phyloP scores from a whole-genome alignment of 192 early-diverging fungal genomes.

The Mortierella antarctica region DNA sequence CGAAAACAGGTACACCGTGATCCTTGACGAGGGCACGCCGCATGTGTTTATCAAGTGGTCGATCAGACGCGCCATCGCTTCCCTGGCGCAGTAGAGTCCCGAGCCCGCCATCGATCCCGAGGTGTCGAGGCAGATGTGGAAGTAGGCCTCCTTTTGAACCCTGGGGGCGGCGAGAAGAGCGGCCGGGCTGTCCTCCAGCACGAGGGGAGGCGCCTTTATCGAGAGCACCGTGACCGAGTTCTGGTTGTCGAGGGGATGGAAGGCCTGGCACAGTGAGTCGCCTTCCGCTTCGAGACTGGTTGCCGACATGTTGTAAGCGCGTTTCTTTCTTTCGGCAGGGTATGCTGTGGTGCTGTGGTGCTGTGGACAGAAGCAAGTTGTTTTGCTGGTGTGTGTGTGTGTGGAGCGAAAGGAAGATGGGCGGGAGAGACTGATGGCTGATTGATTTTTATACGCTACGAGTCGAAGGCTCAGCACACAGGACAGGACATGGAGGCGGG shows the following conservation, averaged over 20 bases:
- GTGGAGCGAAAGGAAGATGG: too few species aligned
- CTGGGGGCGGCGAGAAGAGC: neutral
- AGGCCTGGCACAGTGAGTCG: constrained; percentile 25
- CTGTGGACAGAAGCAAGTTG: too few species aligned
- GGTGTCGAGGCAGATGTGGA: constrained; percentile 47
- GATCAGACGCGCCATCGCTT: constrained; percentile 39
- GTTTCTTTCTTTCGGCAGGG: too few species aligned
- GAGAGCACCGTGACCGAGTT: constrained; percentile 22
- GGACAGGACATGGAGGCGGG: too few species aligned
- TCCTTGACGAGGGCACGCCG: constrained; percentile 7
- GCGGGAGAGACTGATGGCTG: too few species aligned
- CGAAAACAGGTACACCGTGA: constrained; percentile 47
- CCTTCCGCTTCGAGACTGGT: neutral
- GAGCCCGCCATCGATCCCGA: constrained; percentile 57
- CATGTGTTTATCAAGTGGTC: constrained; percentile 29
- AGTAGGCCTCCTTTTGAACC: constrained; percentile 24
- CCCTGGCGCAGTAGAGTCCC: constrained; percentile 45
- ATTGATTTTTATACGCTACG: too few species aligned
- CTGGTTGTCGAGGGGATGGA: constrained; percentile 32
- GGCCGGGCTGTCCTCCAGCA: neutral
- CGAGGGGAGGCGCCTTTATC: constrained; percentile 16
- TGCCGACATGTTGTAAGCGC: neutral
- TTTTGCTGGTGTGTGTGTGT: too few species aligned
- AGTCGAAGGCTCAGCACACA: too few species aligned
- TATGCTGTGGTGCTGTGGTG: too few species aligned